A percentile compares a stretch with the other conserved stretches of the same genome.
phyloP scores from a whole-genome alignment of 2,329 filamentous ascomycete species.

The Arthroderma uncinatum region DNA sequence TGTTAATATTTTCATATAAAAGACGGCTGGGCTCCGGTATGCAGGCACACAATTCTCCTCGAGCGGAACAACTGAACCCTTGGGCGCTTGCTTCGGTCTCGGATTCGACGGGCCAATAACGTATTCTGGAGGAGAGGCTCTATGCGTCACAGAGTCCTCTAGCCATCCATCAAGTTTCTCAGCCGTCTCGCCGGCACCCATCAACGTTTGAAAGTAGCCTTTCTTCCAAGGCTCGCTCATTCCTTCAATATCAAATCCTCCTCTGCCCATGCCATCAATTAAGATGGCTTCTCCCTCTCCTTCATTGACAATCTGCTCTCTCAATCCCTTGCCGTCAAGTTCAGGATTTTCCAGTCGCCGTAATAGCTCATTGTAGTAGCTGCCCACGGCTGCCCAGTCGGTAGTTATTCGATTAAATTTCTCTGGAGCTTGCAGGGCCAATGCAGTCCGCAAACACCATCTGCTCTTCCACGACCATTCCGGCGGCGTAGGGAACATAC shows the following conservation, averaged over 20 bases:
- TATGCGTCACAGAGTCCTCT: slow-evolving; percentile 52
- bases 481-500: slow-evolving; percentile 64
- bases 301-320: slow-evolving; percentile 37
- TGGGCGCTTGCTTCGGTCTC: slow-evolving; percentile 59
- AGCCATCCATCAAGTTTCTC: slow-evolving; percentile 76
- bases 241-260: slow-evolving; percentile 56
- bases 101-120: slow-evolving; percentile 78
- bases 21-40: slow-evolving; percentile 59
- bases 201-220: slow-evolving; percentile 73
- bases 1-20: slow-evolving; percentile 71
- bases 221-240: slow-evolving; percentile 77
- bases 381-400: slow-evolving; percentile 60
- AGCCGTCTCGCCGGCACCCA: slow-evolving; percentile 62
- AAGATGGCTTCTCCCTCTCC: slow-evolving; percentile 36
- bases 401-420: slow-evolving; percentile 37
- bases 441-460: slow-evolving; percentile 54
- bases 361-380: slow-evolving; percentile 50
- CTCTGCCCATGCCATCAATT: slow-evolving; percentile 45
- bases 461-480: slow-evolving; percentile 69
- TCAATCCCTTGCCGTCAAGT: slow-evolving; percentile 56
- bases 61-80: slow-evolving; percentile 43
- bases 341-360: slow-evolving; percentile 56
- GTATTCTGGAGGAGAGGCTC: slow-evolving; percentile 60
- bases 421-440: slow-evolving; percentile 47
- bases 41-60: slow-evolving; percentile 66